Conservation (phyloP, 2,329 filamentous ascomycete species). For the Cladosporium sp. region DNA sequence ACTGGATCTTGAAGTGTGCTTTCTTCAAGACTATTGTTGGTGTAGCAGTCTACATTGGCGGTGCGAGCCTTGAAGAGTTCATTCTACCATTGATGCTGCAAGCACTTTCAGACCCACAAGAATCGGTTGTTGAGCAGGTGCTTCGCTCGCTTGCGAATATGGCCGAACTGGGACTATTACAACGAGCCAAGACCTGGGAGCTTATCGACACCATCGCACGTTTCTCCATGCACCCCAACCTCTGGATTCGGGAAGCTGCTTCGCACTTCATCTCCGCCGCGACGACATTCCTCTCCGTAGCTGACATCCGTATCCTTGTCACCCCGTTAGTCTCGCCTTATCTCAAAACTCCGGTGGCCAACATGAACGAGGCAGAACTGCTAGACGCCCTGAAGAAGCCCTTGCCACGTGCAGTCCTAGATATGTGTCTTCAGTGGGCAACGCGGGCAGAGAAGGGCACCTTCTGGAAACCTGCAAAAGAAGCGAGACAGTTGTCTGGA, state of each 20-base stretch:
- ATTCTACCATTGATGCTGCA: slow-evolving; percentile 95
- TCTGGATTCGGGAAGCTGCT: slow-evolving; percentile 91
- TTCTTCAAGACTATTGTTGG: slow-evolving; percentile 96
- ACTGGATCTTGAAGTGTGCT: slow-evolving; percentile 95
- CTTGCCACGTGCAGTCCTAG: slow-evolving; percentile 75
- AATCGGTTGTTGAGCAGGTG: slow-evolving; percentile 89
- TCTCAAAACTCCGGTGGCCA: slow-evolving; percentile 70
- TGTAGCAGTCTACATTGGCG: slow-evolving; percentile 86
- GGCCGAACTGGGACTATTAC: slow-evolving; percentile 83
- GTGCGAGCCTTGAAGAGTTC: slow-evolving; percentile 87
- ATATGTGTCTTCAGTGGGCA: slow-evolving; percentile 85
- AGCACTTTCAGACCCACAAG: slow-evolving; percentile 87
- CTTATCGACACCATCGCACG: slow-evolving; percentile 79
- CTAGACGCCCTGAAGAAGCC: slow-evolving; percentile 84
- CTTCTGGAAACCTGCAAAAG: slow-evolving; percentile 81
- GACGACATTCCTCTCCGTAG: slow-evolving; percentile 72
- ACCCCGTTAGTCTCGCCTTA: slow-evolving; percentile 80
- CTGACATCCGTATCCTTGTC: slow-evolving; percentile 82
- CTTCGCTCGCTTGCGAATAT: slow-evolving; percentile 85
- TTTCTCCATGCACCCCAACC: slow-evolving; percentile 90
- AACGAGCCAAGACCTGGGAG: slow-evolving; percentile 82
- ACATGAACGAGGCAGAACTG: slow-evolving; percentile 71
- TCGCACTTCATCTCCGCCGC: slow-evolving; percentile 79
- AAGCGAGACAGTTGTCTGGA: slow-evolving; percentile 67
- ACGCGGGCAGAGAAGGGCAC: slow-evolving; percentile 66